Conservation (phyloP, 805 yeast genomes). For the Yamadazyma takamatsuzukensis region DNA sequence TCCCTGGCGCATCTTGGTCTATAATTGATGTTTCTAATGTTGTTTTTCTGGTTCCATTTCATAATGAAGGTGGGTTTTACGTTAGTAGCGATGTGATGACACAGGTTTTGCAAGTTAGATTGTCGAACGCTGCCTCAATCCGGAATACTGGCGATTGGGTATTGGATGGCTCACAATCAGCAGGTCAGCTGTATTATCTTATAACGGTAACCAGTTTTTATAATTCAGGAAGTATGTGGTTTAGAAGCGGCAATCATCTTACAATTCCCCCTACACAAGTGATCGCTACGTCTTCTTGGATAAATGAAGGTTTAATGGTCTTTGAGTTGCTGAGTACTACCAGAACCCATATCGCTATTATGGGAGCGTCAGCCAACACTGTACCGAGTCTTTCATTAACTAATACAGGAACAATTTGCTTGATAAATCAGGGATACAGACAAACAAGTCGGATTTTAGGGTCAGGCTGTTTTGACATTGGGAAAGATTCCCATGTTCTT, state of each 20-base stretch:
- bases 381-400: slow-evolving; percentile 8
- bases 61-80: slow-evolving; percentile 20
- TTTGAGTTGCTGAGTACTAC: slow-evolving; percentile 15
- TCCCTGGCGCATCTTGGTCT: slow-evolving; percentile 23
- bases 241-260: slow-evolving; percentile 14
- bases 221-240: slow-evolving; percentile 18
- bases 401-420: slow-evolving; percentile 24
- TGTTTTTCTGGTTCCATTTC: slow-evolving; percentile 19
- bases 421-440: slow-evolving; percentile 17
- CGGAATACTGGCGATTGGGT: slow-evolving; percentile 14
- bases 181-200: slow-evolving; percentile 11
- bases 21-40: slow-evolving; percentile 20
- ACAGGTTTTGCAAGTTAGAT: slow-evolving; percentile 15
- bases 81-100: slow-evolving; percentile 14
- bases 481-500: slow-evolving; percentile 8
- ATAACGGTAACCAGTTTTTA: slow-evolving; percentile 4
- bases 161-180: slow-evolving; percentile 14
- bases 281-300: slow-evolving; percentile 7
- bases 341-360: slow-evolving; percentile 13
- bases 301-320: slow-evolving; percentile 16
- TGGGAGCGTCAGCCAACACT: slow-evolving; percentile 8
- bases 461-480: slow-evolving; percentile 25
- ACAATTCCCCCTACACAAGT: slow-evolving; percentile 7
- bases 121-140: slow-evolving; percentile 6
- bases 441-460: slow-evolving; percentile 22